phyloP scores from a whole-genome alignment of 345 rosid genomes.

The Sonneratia alba region DNA sequence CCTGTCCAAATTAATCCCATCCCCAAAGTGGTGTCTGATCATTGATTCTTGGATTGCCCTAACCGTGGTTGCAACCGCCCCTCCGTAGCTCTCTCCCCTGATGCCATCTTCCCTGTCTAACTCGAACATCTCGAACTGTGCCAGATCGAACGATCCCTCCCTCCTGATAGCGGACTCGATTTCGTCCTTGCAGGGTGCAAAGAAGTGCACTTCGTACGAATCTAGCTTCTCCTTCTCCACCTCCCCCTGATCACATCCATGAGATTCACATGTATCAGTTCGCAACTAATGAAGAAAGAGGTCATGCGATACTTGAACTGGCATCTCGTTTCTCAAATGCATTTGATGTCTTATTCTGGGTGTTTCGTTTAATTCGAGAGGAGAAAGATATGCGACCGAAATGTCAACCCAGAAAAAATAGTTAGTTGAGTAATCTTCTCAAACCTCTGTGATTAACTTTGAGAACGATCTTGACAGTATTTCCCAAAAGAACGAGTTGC shows the following conservation, averaged over 20 bases:
- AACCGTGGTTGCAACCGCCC: slow-evolving; percentile 51
- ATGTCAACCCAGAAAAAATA: neutral
- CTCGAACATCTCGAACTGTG: slow-evolving; percentile 46
- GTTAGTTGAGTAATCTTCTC: neutral
- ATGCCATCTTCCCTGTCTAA: slow-evolving; percentile 15
- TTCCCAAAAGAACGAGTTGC: slow-evolving; percentile 80
- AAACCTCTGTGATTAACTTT: slow-evolving; percentile 44
- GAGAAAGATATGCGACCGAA: neutral
- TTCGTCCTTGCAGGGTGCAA: slow-evolving; percentile 60
- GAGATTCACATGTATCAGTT: no score
- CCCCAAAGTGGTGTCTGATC: slow-evolving; percentile 61
- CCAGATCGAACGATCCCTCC: slow-evolving; percentile 51
- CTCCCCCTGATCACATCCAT: slow-evolving; percentile 35
- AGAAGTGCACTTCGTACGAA: slow-evolving; percentile 64
- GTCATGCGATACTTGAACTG: no score
- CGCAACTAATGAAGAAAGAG: no score
- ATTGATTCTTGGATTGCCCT: slow-evolving; percentile 84
- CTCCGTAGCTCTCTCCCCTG: slow-evolving; percentile 43
- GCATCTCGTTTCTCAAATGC: no score
- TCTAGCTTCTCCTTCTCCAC: slow-evolving; percentile 59
- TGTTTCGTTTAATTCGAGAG: no score
- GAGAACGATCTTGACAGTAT: slow-evolving; percentile 52
- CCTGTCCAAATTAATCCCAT: slow-evolving; percentile 38
- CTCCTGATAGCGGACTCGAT: slow-evolving; percentile 46
- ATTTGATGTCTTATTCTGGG: no score